Base-by-base conservation (phyloP, 768 basidiomycete genomes). In the Lactarius evosmus region DNA sequence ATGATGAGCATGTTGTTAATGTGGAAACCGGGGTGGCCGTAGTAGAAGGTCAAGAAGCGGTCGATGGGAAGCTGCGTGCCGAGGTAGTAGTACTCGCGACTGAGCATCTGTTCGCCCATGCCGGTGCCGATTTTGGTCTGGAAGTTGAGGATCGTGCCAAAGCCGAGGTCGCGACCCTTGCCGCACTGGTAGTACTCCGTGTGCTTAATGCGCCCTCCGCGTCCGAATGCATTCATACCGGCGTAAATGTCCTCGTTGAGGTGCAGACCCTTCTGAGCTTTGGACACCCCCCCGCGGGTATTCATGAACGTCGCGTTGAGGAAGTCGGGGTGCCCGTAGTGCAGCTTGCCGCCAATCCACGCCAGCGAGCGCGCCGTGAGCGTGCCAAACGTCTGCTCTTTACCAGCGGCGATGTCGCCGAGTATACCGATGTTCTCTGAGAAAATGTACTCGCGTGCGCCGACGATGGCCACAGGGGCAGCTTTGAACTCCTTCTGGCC, bases 41-140 rank as follows among this genome's bases (percentile, higher is more conserved):
- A 99, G 80, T 99, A 98, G 83, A 98, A 99, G 56, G 97, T 99
- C 76, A 99, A 79, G 87, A 99, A 99, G 51, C 97, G 87, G 74
- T 99, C 97, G 73, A 98, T 88, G 40, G 97, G 95, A 58, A 99
- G 84, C 73, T 98, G 97, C 27, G 97, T 99, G 32, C 97, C 97
- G 67, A 99, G 77, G 72, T 98, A 98, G 76, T 99, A 99, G 75
- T 99, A 98, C 77, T 98, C 97, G 67, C 97, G 86, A 78, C 94
- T 97, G 71, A 99, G 83, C 93, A 98, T 93, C 76, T 99, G 97
- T 74, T 99, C 97, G 40, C 97, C 97, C 97, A 99, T 99, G 75
- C 97, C 97, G n/a, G 95, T 98, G 14, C 97, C 96, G 71, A 99
- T 95, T 85, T 99, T 99, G 61, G 97, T 99, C 82, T 94, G 91